These are phyloP conservation scores for Phaseolus coccineus DNA, from an alignment of 331 rosid species.

Conservation along the genomic window DNA sequence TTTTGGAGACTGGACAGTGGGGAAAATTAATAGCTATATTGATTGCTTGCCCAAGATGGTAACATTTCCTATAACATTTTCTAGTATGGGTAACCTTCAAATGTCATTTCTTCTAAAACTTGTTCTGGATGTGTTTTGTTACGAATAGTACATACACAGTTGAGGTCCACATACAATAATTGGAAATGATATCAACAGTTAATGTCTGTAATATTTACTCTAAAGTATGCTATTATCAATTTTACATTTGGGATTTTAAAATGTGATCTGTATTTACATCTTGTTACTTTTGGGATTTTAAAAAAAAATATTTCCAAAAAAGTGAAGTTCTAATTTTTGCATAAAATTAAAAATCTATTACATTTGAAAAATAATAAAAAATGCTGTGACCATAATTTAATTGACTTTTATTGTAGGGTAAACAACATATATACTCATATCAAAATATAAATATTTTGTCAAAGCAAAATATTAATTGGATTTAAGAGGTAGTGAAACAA, in stretches of 20 bases:
- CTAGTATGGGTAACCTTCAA: slow-evolving; percentile 2
- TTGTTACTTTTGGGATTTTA: not conserved
- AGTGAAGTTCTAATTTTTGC: not conserved
- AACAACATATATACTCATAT: not conserved
- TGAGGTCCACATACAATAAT: not conserved
- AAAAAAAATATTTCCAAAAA: not conserved
- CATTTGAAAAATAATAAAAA: not conserved
- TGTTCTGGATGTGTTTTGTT: not conserved
- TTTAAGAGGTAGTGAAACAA: not conserved
- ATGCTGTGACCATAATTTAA: not conserved
- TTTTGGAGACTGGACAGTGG: no score
- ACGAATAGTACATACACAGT: not conserved
- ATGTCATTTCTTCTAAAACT: not conserved
- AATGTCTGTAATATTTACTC: not conserved
- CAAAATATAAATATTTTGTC: not conserved
- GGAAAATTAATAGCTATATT: slow-evolving; percentile 4
- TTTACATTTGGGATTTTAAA: not conserved
- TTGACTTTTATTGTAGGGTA: not conserved
- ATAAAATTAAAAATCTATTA: not conserved
- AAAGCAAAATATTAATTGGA: not conserved
- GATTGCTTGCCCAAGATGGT: not conserved
- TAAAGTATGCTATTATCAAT: not conserved
- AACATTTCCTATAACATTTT: not conserved
- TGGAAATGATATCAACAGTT: not conserved
- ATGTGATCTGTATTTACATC: not conserved